Evolutionary conservation across 306 rosid species (phyloP).

Genomic region (Lathyrus sativus): DNA sequence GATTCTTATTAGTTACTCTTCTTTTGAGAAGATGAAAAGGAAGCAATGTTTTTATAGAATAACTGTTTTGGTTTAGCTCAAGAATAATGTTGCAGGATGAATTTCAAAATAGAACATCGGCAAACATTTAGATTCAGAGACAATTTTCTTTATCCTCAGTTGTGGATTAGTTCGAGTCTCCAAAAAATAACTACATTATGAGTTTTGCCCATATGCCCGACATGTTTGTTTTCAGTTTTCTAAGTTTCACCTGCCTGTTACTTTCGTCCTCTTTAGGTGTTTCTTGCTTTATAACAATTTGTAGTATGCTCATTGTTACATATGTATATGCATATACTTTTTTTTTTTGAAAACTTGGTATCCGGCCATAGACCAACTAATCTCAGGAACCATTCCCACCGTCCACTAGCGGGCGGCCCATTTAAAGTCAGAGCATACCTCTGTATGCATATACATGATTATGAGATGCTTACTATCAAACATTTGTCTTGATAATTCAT

Average conservation of each 20-base stretch:
- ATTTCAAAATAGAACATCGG: constrained; percentile 20
- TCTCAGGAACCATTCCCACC: too few relatives aligned
- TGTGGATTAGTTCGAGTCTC: constrained; percentile 20
- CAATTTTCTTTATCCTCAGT: constrained; percentile 4
- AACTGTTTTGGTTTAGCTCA: constrained; percentile 19
- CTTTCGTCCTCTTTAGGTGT: constrained; percentile 14
- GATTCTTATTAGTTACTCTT: constrained; percentile 8
- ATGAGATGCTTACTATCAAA: constrained; percentile 22
- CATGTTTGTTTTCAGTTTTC: constrained; percentile 22
- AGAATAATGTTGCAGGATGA: constrained; percentile 18
- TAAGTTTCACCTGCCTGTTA: constrained; percentile 17
- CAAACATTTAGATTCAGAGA: constrained; percentile 19
- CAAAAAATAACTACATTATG: constrained; percentile 14
- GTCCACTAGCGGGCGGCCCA: too few relatives aligned
- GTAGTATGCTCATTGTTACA: constrained; percentile 20
- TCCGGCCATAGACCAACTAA: too few relatives aligned
- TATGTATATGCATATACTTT: neutral
- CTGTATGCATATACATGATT: neutral
- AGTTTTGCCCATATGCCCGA: constrained; percentile 28
- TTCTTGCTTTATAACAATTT: constrained; percentile 19
- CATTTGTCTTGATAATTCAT: constrained; percentile 13
- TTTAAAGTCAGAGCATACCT: too few relatives aligned
- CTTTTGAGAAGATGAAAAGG: constrained; percentile 21
- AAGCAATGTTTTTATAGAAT: constrained; percentile 10
- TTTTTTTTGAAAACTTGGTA: too few relatives aligned